Evolutionary conservation across 2,329 filamentous ascomycete genomes (phyloP).

Genomic region (Teratosphaeria viscida): DNA sequence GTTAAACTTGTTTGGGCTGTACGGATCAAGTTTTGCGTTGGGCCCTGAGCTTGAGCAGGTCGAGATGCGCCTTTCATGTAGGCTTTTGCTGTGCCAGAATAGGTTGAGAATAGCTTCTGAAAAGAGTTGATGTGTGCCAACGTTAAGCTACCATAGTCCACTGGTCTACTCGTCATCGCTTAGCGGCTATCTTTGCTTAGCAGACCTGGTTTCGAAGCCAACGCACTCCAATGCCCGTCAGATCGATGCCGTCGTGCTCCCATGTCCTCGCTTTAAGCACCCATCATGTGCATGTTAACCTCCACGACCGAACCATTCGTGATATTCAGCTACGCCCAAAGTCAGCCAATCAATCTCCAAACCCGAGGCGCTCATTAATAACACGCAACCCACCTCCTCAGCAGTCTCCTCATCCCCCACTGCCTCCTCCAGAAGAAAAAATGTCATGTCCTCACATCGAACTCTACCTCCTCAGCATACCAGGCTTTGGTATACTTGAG

Average conservation of each 20-base stretch:
- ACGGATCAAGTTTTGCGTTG: neutral
- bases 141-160: neutral
- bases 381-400: neutral
- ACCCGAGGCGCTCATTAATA: neutral
- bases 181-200: neutral
- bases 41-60: neutral
- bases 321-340: neutral
- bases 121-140: neutral
- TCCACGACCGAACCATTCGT: neutral
- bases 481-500: neutral
- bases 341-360: neutral
- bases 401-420: neutral
- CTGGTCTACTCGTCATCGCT: neutral
- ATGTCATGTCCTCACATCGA: neutral
- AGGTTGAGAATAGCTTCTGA: too few species aligned
- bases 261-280: neutral
- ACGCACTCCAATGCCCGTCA: neutral
- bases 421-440: neutral
- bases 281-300: neutral
- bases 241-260: neutral
- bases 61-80: neutral
- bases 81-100: neutral
- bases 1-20: neutral
- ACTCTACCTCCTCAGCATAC: neutral
- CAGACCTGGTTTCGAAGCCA: neutral